Conservation (phyloP, 2,329 filamentous ascomycete species). For the Ophiostoma fasciatum region DNA sequence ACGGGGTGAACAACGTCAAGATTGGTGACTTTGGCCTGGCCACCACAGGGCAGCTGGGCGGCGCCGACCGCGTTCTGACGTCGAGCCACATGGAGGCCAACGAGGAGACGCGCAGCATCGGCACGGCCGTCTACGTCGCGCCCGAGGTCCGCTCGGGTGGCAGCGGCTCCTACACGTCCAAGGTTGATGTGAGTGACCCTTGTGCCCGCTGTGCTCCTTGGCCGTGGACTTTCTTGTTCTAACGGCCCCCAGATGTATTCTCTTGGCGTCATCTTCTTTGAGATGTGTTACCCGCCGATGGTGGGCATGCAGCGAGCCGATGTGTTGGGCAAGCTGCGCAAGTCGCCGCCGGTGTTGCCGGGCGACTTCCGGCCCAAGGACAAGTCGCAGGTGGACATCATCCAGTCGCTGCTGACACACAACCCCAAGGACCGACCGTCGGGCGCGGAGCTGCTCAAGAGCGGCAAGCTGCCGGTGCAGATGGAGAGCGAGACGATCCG, state of each 20-base stretch:
- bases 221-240: slow-evolving; percentile 3
- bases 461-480: slow-evolving; percentile 75
- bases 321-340: slow-evolving; percentile 53
- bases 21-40: slow-evolving; percentile 95
- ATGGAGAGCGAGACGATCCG: slow-evolving; percentile 87
- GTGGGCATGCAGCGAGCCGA: slow-evolving; percentile 48
- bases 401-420: slow-evolving; percentile 67
- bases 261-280: slow-evolving; percentile 92
- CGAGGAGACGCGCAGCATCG: slow-evolving; percentile 57
- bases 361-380: slow-evolving; percentile 53
- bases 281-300: slow-evolving; percentile 70
- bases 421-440: slow-evolving; percentile 71
- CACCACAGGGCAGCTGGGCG: slow-evolving; percentile 56
- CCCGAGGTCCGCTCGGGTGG: slow-evolving; percentile 73
- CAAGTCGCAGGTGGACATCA: slow-evolving; percentile 64
- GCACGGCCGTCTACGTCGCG: slow-evolving; percentile 82
- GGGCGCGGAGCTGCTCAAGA: slow-evolving; percentile 67
- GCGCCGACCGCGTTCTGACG: slow-evolving; percentile 4
- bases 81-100: slow-evolving; percentile 28
- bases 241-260: slow-evolving; percentile 65
- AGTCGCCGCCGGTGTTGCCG: slow-evolving; percentile 54
- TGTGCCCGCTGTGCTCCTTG: neutral
- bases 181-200: slow-evolving; percentile 60
- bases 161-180: slow-evolving; percentile 69
- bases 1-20: slow-evolving; percentile 75